A percentile compares a stretch with the other conserved stretches of the same genome.
These are phyloP conservation scores for Didymella pinodella DNA, from an alignment of 2,329 filamentous ascomycete species.

Conservation along the genomic window DNA sequence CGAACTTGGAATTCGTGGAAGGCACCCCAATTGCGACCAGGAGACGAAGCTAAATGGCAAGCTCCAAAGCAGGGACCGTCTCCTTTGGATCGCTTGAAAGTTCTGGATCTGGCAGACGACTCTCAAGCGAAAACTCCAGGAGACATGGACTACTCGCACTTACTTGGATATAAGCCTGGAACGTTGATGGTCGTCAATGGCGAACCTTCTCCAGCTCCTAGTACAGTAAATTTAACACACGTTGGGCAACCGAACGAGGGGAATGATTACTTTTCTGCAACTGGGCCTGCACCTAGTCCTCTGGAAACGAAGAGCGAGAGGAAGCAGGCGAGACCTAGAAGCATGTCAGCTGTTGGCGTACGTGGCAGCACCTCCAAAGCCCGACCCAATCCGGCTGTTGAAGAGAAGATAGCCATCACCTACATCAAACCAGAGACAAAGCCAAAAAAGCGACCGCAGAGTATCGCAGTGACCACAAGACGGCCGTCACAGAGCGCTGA, in stretches of 20 bases:
- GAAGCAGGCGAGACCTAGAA: constrained; percentile 35
- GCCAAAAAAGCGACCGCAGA: constrained; percentile 25
- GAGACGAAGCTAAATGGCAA: constrained; percentile 46
- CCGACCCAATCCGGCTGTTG: constrained; percentile 2
- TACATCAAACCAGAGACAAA: constrained; percentile 20
- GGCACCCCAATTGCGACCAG: constrained; percentile 32
- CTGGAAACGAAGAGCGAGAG: constrained; percentile 32
- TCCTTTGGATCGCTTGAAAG: constrained; percentile 33
- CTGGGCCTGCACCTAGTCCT: constrained; percentile 30
- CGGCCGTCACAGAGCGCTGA: constrained; percentile 11
- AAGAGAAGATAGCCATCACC: constrained; percentile 21
- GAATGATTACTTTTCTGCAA: constrained; percentile 41
- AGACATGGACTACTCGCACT: constrained; percentile 54
- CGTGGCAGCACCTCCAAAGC: constrained; percentile 1
- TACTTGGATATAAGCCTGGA: constrained; percentile 54
- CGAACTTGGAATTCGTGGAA: constrained; percentile 48
- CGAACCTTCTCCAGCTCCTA: constrained; percentile 55
- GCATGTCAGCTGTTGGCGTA: constrained; percentile 36
- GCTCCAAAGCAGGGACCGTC: constrained; percentile 24
- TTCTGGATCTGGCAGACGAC: constrained; percentile 34
- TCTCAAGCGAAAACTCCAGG: constrained; percentile 51
- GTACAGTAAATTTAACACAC: constrained; percentile 31
- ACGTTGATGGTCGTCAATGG: constrained; percentile 59
- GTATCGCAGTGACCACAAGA: constrained; percentile 28
- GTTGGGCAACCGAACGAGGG: neutral